phyloP scores from a whole-genome alignment of 257 asterid genomes.

The Anisodus acutangulus region DNA sequence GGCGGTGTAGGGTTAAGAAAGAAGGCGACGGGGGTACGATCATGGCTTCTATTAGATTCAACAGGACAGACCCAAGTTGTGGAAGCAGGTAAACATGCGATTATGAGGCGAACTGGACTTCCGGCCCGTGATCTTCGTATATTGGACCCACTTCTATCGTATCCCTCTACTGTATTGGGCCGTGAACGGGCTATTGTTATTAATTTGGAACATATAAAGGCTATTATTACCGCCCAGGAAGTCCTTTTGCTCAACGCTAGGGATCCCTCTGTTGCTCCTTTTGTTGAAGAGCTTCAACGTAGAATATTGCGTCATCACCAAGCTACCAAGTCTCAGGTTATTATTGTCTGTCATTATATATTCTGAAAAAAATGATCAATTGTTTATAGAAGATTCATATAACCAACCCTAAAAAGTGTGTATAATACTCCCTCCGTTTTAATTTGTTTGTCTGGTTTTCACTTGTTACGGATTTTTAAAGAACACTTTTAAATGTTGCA shows the following conservation, averaged over 20 bases:
- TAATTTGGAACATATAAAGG: conserved; percentile 94
- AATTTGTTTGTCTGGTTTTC: too few species aligned
- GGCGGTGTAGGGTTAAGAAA: conserved; percentile 58
- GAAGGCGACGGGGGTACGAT: conserved; percentile 78
- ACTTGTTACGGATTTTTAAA: too few species aligned
- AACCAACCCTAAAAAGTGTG: background rate
- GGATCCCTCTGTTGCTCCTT: conserved; percentile 89
- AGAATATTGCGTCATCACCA: conserved; percentile 76
- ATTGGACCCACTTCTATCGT: conserved; percentile 82
- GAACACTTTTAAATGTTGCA: too few species aligned
- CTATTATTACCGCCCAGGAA: conserved; percentile 91
- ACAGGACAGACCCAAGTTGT: conserved; percentile 81
- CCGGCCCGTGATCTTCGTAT: conserved; percentile 98
- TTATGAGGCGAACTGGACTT: conserved; percentile 93
- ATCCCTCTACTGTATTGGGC: conserved; percentile 87
- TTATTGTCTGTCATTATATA: background rate
- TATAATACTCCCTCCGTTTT: too few species aligned
- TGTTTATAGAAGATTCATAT: background rate
- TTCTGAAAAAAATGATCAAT: background rate
- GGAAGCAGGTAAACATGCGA: conserved; percentile 93
- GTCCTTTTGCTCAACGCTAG: conserved; percentile 78
- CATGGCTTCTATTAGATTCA: conserved; percentile 86
- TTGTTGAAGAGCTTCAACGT: conserved; percentile 81
- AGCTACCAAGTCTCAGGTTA: conserved; percentile 77
- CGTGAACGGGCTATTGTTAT: conserved; percentile 94